phyloP scores from a whole-genome alignment of 768 basidiomycete genomes.

The Trametes coccinea region DNA sequence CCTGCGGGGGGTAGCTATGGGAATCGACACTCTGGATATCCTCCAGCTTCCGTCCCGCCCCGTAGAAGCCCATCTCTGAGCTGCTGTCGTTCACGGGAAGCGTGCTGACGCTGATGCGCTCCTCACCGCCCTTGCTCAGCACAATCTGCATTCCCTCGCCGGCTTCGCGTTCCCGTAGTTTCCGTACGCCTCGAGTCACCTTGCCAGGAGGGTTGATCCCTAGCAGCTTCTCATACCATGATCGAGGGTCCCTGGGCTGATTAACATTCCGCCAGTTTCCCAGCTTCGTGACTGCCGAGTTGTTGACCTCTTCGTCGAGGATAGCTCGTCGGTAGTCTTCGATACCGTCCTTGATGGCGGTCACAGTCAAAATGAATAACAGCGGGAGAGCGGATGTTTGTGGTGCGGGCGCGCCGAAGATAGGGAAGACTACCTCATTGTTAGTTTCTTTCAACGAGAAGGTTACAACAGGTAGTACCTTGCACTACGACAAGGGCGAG shows the following conservation, averaged over 20 bases:
- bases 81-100: slow-evolving; percentile 41
- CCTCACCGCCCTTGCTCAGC: slow-evolving; percentile 46
- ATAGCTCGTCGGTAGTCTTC: slow-evolving; percentile 92
- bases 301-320: slow-evolving; percentile 94
- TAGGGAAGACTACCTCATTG: slow-evolving; percentile 64
- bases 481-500: slow-evolving; percentile 79
- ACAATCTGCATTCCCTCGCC: slow-evolving; percentile 64
- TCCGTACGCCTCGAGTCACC: slow-evolving; percentile 82
- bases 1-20: slow-evolving; percentile 60
- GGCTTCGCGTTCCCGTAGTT: slow-evolving; percentile 79
- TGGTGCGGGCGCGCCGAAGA: slow-evolving; percentile 88
- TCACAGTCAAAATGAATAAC: slow-evolving; percentile 82
- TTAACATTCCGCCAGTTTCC: slow-evolving; percentile 91
- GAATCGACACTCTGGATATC: slow-evolving; percentile 63
- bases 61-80: slow-evolving; percentile 36
- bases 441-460: background rate
- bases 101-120: slow-evolving; percentile 42
- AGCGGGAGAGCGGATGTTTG: slow-evolving; percentile 83
- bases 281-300: slow-evolving; percentile 87
- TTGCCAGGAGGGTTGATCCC: slow-evolving; percentile 70
- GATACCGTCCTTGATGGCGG: slow-evolving; percentile 92
- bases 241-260: slow-evolving; percentile 72
- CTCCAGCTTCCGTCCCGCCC: slow-evolving; percentile 56
- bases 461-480: slow-evolving; percentile 42
- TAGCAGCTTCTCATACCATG: slow-evolving; percentile 74